Base-by-base conservation (phyloP, 257 asterid species). In the Penstemon davidsonii region DNA sequence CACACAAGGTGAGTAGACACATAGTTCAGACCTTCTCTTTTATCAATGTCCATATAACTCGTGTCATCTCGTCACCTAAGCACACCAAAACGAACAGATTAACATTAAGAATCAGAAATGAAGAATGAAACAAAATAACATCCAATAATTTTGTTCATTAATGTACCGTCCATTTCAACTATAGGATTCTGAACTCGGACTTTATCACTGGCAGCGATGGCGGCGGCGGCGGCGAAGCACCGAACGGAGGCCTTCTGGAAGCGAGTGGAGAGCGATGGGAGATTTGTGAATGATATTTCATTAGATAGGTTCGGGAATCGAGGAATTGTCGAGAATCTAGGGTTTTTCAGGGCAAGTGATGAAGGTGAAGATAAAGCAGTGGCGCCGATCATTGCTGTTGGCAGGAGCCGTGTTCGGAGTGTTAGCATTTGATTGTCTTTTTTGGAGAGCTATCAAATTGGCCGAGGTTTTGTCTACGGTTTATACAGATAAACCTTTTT, bases 91-190 rank as follows among this genome's bases (percentile, higher is more conserved):
- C 4, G 4, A 60, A 58, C 4, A 10, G 15, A 67, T 13, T 0
- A n/a, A n/a, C 25, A 15, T 47, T 43, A 4, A 47, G 4, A 41
- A 60, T 55, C 12, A 57, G 8, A 15, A 46, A 55, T 15, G 3
- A 13, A 45, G 45, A 44, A 10, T 1, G 6, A 13, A 15, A 58
- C n/a, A 1, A 19, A 38, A 12, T 7, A 12, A 13, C 47, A 68
- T 13, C 45, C 41, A n/a, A 36, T 47, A 6, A 7, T 49, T 47
- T 9, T 3, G 12, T 60, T 43, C 8, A 41, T 3, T 7, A 70
- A 61, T 36, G 12, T 77, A 92, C 98, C 98, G 69, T 92, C 98
- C 98, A 92, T 92, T 76, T 92, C 98, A 33, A 89, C 98, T n/a
- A 92, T 71, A 11, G 98, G 98, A 46, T 87, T 89, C 76, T 86